Evolutionary conservation across 1,139 yeast species (phyloP), one percentile per base, ranked within the genome.

Genomic region (Saccharomycopsis hybrid): DNA sequence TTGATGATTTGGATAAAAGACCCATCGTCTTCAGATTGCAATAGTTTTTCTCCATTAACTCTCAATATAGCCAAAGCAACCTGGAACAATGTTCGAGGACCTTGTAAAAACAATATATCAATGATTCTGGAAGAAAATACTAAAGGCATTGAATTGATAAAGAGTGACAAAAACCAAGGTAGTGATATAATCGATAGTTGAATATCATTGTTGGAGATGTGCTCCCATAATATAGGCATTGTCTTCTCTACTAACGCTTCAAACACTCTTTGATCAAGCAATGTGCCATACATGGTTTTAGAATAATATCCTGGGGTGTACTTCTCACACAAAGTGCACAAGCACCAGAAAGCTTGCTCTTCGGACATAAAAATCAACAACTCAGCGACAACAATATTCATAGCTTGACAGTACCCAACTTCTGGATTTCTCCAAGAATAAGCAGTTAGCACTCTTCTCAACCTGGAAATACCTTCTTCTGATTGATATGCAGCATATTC

Each of bases 351-450:
- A 0, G 97, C 97, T 65, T 94, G 98, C 57, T 92, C 98, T 65
- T 94, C 98, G 5, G 95, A 85, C 85, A 89, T 90, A 65, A 85
- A 90, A 50, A 94, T 92, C 54, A 94, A 72, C 50, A 94, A 68
- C 0, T 96, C 97, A 0, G 99, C 99, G 1, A 84, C 87, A 5
- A 94, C 97, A 52, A 94, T 94, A 64, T 94, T 94, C 99, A 94
- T 94, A 1, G 98, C 98, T 64, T 94, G 98, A 64, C 99, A 94
- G 65, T 94, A 94, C 0, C 99, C 99, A 27, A 94, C 88, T 48
- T 92, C 96, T 0, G 97, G 97, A 62, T 90, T 89, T 59, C 86
- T 87, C 97, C 97, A 92, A 0, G 97, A 87, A 62, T 89, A 94
- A 0, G 96, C 96, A 0, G 94, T 85, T 55, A 94, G 73, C 0